A percentile compares a stretch with the other conserved stretches of the same genome.
These are phyloP conservation scores for Fraxinus baroniana DNA, from an alignment of 305 asterid species.

Conservation along the genomic window DNA sequence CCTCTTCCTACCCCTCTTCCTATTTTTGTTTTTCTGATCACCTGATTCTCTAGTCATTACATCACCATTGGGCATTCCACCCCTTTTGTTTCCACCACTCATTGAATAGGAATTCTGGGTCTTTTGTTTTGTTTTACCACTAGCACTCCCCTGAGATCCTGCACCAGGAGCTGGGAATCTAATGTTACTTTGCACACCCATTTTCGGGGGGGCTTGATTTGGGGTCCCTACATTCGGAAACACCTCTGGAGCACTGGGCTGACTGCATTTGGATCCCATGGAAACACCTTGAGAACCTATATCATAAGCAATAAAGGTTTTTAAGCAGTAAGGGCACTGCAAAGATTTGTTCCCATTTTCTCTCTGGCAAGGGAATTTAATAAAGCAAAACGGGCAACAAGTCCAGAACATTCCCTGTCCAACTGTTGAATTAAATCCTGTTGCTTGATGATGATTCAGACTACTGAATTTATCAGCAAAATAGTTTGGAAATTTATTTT, in stretches of 20 bases:
- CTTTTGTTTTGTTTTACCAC: conserved; percentile 13
- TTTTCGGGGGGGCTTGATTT: conserved; percentile 11
- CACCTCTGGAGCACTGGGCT: conserved; percentile 23
- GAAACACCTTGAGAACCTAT: conserved; percentile 13
- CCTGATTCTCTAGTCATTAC: conserved; percentile 16
- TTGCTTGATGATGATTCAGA: conserved; percentile 36
- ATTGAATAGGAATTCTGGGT: not conserved
- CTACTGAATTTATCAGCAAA: conserved; percentile 16
- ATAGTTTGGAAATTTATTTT: conserved; percentile 25
- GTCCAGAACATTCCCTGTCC: conserved; percentile 41
- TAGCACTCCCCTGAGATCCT: conserved; percentile 22
- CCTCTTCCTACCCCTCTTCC: conserved; percentile 35
- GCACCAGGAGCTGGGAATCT: conserved; percentile 22
- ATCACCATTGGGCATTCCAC: conserved; percentile 20
- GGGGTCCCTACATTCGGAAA: conserved; percentile 26
- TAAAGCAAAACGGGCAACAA: conserved; percentile 46
- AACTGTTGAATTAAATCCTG: conserved; percentile 22
- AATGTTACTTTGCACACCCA: conserved; percentile 25
- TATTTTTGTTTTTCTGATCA: conserved; percentile 27
- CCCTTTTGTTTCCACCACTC: conserved; percentile 9
- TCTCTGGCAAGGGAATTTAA: conserved; percentile 32
- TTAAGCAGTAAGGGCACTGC: conserved; percentile 37
- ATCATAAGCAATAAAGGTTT: conserved; percentile 33
- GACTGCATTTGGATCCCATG: conserved; percentile 20
- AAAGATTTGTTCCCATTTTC: conserved; percentile 25